phyloP scores from a whole-genome alignment of 306 rosid species.

The Cucurbita moschata region DNA sequence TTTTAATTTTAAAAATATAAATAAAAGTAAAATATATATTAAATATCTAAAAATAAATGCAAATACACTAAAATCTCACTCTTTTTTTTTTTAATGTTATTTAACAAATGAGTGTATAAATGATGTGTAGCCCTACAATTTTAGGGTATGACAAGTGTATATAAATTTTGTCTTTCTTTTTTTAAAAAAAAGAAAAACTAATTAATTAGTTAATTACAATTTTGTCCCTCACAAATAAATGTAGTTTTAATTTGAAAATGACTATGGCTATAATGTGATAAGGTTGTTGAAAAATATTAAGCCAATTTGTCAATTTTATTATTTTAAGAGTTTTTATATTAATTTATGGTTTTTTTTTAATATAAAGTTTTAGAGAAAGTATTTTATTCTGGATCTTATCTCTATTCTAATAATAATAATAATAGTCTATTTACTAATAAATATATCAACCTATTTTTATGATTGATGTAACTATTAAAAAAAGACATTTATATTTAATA shows the following conservation, averaged over 20 bases:
- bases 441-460: background rate
- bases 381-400: background rate
- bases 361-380: background rate
- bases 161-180: background rate
- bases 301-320: background rate
- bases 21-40: too few relatives aligned
- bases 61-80: background rate
- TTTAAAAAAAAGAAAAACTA: background rate
- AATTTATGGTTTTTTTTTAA: background rate
- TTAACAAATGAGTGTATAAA: background rate
- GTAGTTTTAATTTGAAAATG: background rate
- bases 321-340: background rate
- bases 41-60: background rate
- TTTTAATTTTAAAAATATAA: too few relatives aligned
- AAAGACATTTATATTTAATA: background rate
- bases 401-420: too few relatives aligned
- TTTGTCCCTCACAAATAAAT: background rate
- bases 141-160: background rate
- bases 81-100: background rate
- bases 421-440: background rate
- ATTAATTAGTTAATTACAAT: background rate
- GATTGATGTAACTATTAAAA: background rate
- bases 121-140: background rate
- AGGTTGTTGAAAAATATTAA: background rate
- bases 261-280: background rate